phyloP scores from a whole-genome alignment of 495 filamentous ascomycete species.

The Aspergillus hancockii region DNA sequence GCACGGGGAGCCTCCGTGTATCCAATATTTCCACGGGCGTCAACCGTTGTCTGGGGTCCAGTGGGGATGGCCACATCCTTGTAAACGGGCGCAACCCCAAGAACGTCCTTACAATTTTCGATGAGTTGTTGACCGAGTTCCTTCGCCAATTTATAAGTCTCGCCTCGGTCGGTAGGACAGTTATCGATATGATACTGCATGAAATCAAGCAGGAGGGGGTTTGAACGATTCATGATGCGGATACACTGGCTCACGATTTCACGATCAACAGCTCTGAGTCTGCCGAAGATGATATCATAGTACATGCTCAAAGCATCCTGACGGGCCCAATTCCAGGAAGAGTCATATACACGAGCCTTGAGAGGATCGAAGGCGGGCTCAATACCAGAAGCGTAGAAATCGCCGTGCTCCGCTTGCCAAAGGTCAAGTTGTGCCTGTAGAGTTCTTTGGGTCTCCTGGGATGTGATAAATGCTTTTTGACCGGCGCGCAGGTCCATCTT shows the following conservation, averaged over 20 bases:
- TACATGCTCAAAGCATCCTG: constrained; percentile 98
- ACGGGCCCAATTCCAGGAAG: constrained; percentile 98
- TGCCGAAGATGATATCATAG: constrained; percentile 98
- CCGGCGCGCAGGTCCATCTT: constrained; percentile 95
- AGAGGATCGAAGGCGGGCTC: constrained; percentile 89
- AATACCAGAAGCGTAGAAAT: constrained; percentile 92
- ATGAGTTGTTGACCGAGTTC: constrained; percentile 93
- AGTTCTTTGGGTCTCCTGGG: constrained; percentile 78
- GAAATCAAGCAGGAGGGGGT: constrained; percentile 91
- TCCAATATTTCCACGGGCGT: constrained; percentile 83
- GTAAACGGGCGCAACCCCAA: constrained; percentile 79
- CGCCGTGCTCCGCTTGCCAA: constrained; percentile 93
- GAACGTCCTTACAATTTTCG: constrained; percentile 93
- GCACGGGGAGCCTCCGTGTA: constrained; percentile 87
- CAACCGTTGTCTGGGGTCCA: constrained; percentile 85
- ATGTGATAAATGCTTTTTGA: constrained; percentile 86
- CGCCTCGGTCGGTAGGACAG: constrained; percentile 92
- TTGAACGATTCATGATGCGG: constrained; percentile 98
- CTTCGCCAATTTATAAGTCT: constrained; percentile 97
- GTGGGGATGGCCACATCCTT: constrained; percentile 95
- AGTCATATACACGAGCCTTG: constrained; percentile 96
- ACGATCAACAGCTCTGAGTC: constrained; percentile 87
- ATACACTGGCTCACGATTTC: constrained; percentile 99
- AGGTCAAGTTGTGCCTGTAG: constrained; percentile 92
- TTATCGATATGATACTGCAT: constrained; percentile 99